phyloP scores from a whole-genome alignment of 495 filamentous ascomycete genomes.

The Aspergillus kassunensis region DNA sequence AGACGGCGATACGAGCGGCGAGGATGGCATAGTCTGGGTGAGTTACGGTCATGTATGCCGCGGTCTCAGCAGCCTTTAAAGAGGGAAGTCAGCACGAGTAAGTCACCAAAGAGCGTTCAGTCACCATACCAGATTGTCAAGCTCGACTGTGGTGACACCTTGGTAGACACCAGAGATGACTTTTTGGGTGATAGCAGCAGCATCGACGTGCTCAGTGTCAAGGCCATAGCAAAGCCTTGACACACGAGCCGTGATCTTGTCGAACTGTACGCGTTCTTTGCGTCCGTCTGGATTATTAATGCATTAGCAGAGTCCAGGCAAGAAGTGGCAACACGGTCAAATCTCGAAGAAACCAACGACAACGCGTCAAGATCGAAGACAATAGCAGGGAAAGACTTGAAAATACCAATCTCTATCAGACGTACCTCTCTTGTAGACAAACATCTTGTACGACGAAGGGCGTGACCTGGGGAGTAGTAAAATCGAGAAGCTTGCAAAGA shows the following conservation, averaged over 20 bases:
- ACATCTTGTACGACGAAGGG: slow-evolving; percentile 45
- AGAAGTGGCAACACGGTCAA: slow-evolving; percentile 23
- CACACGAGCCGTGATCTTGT: slow-evolving; percentile 99
- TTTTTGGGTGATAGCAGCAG: slow-evolving; percentile 96
- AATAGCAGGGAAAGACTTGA: not conserved
- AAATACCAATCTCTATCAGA: slow-evolving; percentile 10
- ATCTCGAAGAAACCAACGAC: not conserved
- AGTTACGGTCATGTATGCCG: slow-evolving; percentile 99
- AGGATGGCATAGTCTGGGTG: slow-evolving; percentile 99
- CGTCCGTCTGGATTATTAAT: slow-evolving; percentile 70
- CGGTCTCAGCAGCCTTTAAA: slow-evolving; percentile 88
- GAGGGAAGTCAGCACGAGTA: slow-evolving; percentile 15
- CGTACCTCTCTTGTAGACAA: slow-evolving; percentile 70
- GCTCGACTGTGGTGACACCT: slow-evolving; percentile 90
- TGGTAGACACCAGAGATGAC: slow-evolving; percentile 99
- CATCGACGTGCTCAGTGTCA: slow-evolving; percentile 94
- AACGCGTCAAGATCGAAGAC: not conserved
- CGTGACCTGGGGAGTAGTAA: slow-evolving; percentile 8
- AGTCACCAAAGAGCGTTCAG: not conserved
- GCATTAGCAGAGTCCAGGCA: slow-evolving; percentile 21
- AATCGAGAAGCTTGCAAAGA: slow-evolving; percentile 12
- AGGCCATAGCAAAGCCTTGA: slow-evolving; percentile 96
- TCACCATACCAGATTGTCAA: slow-evolving; percentile 85
- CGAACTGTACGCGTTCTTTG: slow-evolving; percentile 99
- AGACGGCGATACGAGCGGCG: slow-evolving; percentile 96